Conservation (phyloP, 2,329 filamentous ascomycete species). For the Mycocentrospora acerina region DNA sequence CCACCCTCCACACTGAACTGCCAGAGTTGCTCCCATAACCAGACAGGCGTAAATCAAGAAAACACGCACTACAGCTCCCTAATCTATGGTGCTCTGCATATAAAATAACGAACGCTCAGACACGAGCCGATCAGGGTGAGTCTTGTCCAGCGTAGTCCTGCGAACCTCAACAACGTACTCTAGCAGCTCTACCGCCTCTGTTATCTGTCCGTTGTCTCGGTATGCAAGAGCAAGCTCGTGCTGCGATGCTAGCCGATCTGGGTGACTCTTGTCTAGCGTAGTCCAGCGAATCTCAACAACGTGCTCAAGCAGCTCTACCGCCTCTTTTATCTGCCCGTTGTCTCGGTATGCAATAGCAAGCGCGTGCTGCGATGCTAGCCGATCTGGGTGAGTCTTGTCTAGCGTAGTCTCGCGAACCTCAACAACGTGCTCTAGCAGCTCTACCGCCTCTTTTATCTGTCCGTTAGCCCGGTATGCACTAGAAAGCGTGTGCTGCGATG, state of each 20-base stretch:
- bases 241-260: conserved; percentile 10
- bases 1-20: too few relatives aligned
- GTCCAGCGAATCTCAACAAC: conserved; percentile 1
- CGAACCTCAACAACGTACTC: conserved; percentile 2
- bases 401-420: neutral
- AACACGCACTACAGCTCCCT: too few relatives aligned
- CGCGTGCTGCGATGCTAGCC: conserved; percentile 8
- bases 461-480: too few relatives aligned
- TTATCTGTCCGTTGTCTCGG: too few relatives aligned
- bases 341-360: conserved; percentile 8
- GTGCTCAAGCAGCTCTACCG: neutral
- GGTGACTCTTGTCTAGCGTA: conserved; percentile 1
- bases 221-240: conserved; percentile 10
- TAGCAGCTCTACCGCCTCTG: neutral
- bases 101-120: too few relatives aligned
- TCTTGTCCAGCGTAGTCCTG: conserved; percentile 1
- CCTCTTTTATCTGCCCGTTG: too few relatives aligned
- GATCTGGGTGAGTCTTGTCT: conserved; percentile 1
- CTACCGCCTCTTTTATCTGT: too few relatives aligned
- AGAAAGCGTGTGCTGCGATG: conserved; percentile 9
- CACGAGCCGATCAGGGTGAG: conserved; percentile 8
- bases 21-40: too few relatives aligned
- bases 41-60: too few relatives aligned
- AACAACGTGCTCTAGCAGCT: too few relatives aligned
- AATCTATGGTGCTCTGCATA: too few relatives aligned